Evolutionary conservation across 2,329 filamentous ascomycete genomes (phyloP).

Genomic region (Colletotrichum sp.): DNA sequence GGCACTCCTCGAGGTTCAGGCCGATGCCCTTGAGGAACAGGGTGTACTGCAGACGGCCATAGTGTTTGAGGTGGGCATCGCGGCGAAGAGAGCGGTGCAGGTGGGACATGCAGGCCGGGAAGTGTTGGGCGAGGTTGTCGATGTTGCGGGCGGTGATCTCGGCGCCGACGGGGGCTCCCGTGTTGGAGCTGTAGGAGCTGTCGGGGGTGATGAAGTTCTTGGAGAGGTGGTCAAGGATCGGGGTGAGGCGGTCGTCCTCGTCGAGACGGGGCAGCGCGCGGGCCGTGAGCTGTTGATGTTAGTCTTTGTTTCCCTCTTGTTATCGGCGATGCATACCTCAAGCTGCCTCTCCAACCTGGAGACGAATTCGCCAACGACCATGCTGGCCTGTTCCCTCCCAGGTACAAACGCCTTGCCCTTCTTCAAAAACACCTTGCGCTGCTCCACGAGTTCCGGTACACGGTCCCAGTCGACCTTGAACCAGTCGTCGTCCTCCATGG

Average conservation of each 20-base stretch:
- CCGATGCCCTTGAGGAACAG: slow-evolving; percentile 97
- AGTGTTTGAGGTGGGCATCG: slow-evolving; percentile 92
- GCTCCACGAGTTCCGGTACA: slow-evolving; percentile 88
- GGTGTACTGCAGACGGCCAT: slow-evolving; percentile 89
- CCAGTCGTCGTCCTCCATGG: slow-evolving; percentile 81
- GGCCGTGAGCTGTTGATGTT: slow-evolving; percentile 72
- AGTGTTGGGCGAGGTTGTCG: slow-evolving; percentile 79
- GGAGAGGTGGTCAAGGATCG: slow-evolving; percentile 77
- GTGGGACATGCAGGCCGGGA: slow-evolving; percentile 93
- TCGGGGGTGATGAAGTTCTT: slow-evolving; percentile 96
- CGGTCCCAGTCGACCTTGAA: slow-evolving; percentile 97
- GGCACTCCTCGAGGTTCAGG: slow-evolving; percentile 86
- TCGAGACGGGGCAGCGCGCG: slow-evolving; percentile 89
- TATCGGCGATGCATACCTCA: slow-evolving; percentile 45
- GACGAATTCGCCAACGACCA: slow-evolving; percentile 89
- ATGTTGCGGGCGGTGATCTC: slow-evolving; percentile 81
- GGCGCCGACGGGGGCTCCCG: slow-evolving; percentile 70
- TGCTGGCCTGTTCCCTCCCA: slow-evolving; percentile 81
- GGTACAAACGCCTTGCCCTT: slow-evolving; percentile 92
- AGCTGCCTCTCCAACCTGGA: slow-evolving; percentile 79
- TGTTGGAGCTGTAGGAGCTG: slow-evolving; percentile 72
- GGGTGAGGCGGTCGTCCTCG: slow-evolving; percentile 88
- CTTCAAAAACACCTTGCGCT: slow-evolving; percentile 75
- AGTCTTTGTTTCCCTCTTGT: not conserved
- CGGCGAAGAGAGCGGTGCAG: slow-evolving; percentile 85